Conservation (phyloP, 2,329 filamentous ascomycete species). For the Scorias spongiosa region DNA sequence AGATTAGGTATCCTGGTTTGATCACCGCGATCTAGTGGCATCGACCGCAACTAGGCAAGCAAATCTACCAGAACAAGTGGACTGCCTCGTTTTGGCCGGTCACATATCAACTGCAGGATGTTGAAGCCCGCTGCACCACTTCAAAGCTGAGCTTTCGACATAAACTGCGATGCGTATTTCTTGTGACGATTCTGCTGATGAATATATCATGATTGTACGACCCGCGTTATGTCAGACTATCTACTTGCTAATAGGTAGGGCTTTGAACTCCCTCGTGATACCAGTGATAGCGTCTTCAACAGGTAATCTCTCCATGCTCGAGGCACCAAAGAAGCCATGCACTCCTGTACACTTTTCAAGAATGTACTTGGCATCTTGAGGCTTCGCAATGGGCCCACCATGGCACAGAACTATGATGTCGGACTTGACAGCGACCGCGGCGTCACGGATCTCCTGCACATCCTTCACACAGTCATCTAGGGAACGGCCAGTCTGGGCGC, state of each 20-base stretch:
- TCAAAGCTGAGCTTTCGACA: no score
- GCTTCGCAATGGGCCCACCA: slow-evolving; percentile 51
- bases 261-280: slow-evolving; percentile 41
- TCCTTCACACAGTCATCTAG: slow-evolving; percentile 48
- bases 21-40: no score
- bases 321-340: slow-evolving; percentile 60
- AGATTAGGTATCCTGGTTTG: not conserved
- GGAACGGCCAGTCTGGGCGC: slow-evolving; percentile 44
- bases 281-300: slow-evolving; percentile 51
- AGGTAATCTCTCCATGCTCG: slow-evolving; percentile 53
- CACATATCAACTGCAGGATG: no score
- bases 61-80: no score
- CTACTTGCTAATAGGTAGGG: slow-evolving; percentile 2
- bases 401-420: slow-evolving; percentile 56
- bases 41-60: no score
- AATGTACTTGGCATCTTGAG: slow-evolving; percentile 48
- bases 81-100: no score
- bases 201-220: no score
- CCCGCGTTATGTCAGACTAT: no score
- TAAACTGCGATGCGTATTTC: no score
- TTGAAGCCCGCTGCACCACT: no score
- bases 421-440: slow-evolving; percentile 37
- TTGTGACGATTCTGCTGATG: no score
- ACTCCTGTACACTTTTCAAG: slow-evolving; percentile 44
- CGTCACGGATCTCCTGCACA: slow-evolving; percentile 50